Evolutionary conservation across 208 protist genomes (phyloP), one percentile per base, ranked within the genome.

Genomic region (Leishmania arabica): DNA sequence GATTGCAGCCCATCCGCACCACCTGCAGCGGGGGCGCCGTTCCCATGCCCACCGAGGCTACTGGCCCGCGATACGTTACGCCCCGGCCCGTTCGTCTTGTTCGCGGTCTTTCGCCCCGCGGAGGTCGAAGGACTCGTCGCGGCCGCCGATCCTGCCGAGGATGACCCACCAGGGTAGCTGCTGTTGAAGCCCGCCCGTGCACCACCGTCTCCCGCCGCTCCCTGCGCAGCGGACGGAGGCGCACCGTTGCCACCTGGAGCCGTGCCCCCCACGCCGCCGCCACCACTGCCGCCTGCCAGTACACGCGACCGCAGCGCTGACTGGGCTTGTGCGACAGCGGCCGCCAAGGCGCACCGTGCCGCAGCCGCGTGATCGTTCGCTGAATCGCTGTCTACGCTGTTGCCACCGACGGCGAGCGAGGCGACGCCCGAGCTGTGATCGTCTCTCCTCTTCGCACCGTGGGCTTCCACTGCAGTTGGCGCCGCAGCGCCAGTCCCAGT

Each of bases 311-410:
- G 82, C 6, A 86, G 78, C 58, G 78, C 72, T 42, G 77, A 47
- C 66, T 86, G 82, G 21, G 82, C 82, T 27, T 77, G 71, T 60
- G 82, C 77, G 13, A 86, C 82, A 40, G 82, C 82, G 24, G 78
- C 73, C 1, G 82, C 82, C 40, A 86, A 79, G 19, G 82, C 74
- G 42, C 51, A 7, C 54, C 82, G 76, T 21, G 62, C 76, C 15
- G 34, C 62, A 49, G 56, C 60, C 15, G 49, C 76, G 62, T 79
- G 37, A 34, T 51, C 64, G 58, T 11, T 65, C 15, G 64, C 15
- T 24, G 58, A 7, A 51, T 71, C 76, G 64, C 62, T 65, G 8
- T 71, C 76, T 17, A 24, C 64, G 49, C 58, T 60, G 76, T 37
- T 71, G 58, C 40, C 42, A 37, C 54, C 45, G 60, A 56, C 76